Percentiles rank a stretch among this genome's conserved stretches.
Evolutionary conservation across 306 rosid species (phyloP).

Genomic region (Ceratonia siliqua): DNA sequence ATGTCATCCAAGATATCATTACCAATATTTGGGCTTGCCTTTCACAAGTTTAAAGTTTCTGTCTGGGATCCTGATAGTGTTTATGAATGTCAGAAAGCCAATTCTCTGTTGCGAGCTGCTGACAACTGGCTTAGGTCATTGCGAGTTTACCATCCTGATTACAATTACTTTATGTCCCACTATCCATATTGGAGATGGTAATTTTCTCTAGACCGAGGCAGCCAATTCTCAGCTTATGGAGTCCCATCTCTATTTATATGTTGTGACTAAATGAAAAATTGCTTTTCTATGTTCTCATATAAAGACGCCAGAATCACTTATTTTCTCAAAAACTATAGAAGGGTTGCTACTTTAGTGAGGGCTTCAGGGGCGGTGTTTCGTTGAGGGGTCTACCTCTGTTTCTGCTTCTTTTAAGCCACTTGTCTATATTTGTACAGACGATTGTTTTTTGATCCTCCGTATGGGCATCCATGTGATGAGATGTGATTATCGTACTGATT

Average conservation of each 20-base stretch:
- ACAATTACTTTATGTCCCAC: slow-evolving; percentile 63
- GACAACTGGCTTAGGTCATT: slow-evolving; percentile 68
- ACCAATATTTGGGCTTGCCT: slow-evolving; percentile 83
- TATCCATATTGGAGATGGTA: slow-evolving; percentile 53
- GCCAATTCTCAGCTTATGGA: slow-evolving; percentile 22
- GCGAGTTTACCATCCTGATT: slow-evolving; percentile 78
- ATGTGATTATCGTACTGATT: slow-evolving; percentile 7
- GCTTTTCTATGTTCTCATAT: slow-evolving; percentile 26
- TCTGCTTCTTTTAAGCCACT: slow-evolving; percentile 27
- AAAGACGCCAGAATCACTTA: slow-evolving; percentile 13
- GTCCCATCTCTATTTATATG: slow-evolving; percentile 27
- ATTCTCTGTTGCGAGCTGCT: slow-evolving; percentile 66
- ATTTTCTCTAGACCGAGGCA: slow-evolving; percentile 35
- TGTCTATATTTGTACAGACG: neutral
- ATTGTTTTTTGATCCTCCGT: neutral
- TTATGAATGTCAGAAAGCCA: slow-evolving; percentile 60
- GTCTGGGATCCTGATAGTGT: slow-evolving; percentile 72
- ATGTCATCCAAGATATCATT: slow-evolving; percentile 54
- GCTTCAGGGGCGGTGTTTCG: slow-evolving; percentile 13
- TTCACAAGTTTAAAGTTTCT: slow-evolving; percentile 67
- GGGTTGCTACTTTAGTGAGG: slow-evolving; percentile 30
- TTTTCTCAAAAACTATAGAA: slow-evolving; percentile 25
- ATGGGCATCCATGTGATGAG: slow-evolving; percentile 11
- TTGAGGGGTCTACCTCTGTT: too few relatives aligned
- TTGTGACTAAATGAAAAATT: slow-evolving; percentile 32